These are phyloP conservation scores for Delitschia confertaspora DNA, from an alignment of 495 filamentous ascomycete genomes.

Conservation along the genomic window DNA sequence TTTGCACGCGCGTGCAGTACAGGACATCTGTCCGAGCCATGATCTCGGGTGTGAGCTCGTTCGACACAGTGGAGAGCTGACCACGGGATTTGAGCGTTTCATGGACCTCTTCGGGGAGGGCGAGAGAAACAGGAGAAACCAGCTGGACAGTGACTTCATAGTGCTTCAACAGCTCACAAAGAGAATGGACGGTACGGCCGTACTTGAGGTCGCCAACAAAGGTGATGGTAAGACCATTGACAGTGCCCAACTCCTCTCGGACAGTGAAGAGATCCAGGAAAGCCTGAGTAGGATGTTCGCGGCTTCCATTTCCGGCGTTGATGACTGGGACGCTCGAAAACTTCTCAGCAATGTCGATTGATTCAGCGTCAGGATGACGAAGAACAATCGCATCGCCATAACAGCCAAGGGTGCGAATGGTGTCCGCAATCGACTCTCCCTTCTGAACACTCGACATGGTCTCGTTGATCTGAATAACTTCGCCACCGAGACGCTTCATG, in stretches of 20 bases:
- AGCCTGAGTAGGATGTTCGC: slow-evolving; percentile 94
- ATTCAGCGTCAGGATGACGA: slow-evolving; percentile 75
- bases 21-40: slow-evolving; percentile 77
- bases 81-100: slow-evolving; percentile 60
- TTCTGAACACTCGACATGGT: slow-evolving; percentile 79
- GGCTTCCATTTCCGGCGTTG: slow-evolving; percentile 90
- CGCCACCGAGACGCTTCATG: slow-evolving; percentile 92
- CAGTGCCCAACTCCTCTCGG: slow-evolving; percentile 90
- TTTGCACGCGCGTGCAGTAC: slow-evolving; percentile 94
- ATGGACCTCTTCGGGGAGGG: slow-evolving; percentile 64
- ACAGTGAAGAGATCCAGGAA: slow-evolving; percentile 99
- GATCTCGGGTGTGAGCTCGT: slow-evolving; percentile 74
- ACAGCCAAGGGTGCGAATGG: slow-evolving; percentile 82
- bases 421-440: slow-evolving; percentile 89
- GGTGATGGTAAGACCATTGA: slow-evolving; percentile 88
- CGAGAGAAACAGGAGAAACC: slow-evolving; percentile 70
- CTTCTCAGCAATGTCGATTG: slow-evolving; percentile 69
- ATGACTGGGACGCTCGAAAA: slow-evolving; percentile 85
- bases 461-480: slow-evolving; percentile 67
- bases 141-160: slow-evolving; percentile 92
- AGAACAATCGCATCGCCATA: slow-evolving; percentile 93
- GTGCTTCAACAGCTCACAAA: slow-evolving; percentile 84
- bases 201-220: slow-evolving; percentile 89
- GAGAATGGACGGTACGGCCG: slow-evolving; percentile 87
- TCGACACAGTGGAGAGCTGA: slow-evolving; percentile 63